Base-by-base conservation (phyloP, 768 basidiomycete genomes). In the Leccinum imitatum region DNA sequence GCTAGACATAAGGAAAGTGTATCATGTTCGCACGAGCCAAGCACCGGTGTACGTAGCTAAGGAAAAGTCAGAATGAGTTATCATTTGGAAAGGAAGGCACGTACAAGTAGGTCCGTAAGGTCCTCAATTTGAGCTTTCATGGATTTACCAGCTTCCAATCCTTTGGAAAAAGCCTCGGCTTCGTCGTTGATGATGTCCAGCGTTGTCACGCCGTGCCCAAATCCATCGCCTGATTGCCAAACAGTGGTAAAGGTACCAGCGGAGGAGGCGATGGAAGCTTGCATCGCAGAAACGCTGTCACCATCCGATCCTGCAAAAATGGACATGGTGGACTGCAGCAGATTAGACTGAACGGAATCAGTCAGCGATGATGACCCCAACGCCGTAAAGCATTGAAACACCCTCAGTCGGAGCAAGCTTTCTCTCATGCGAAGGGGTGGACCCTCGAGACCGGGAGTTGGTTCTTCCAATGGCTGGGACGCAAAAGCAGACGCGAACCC, bases 211-310 rank as follows among this genome's bases (percentile, higher is more conserved):
- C 96, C 96, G 74, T 93, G 95, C 0, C 87, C 95, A 74, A 94
- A 96, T 6, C 93, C 92, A 72, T 98, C 96, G 2, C 82, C 79
- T 57, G 84, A 83, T 58, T 89, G 84, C 96, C 96, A 98, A 13
- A 99, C 81, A 14, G 83, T 85, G 3, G 86, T 87, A 73, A 97
- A 95, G 0, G 84, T 79, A 1, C 95, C 95, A 0, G 91, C 82
- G 6, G 87, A 91, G 1, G 91, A 87, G 0, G 91, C 90, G 63
- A 98, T 96, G 0, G 93, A 91, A 1, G 95, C 95, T 73, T 98
- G 96, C 17, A 97, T 84, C 0, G 88, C 85, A 2, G 92, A 93
- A 1, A 92, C 87, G 0, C 82, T 77, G 69, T 92, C 94, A 1
- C 84, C 87, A 57, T 98, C 95, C 0, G 90, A 86, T 67, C 93